Percentiles rank a stretch among this genome's conserved stretches.
These are phyloP conservation scores for Dryadomyces quercus-mongolicae DNA, from an alignment of 2,329 filamentous ascomycete species.

Conservation along the genomic window DNA sequence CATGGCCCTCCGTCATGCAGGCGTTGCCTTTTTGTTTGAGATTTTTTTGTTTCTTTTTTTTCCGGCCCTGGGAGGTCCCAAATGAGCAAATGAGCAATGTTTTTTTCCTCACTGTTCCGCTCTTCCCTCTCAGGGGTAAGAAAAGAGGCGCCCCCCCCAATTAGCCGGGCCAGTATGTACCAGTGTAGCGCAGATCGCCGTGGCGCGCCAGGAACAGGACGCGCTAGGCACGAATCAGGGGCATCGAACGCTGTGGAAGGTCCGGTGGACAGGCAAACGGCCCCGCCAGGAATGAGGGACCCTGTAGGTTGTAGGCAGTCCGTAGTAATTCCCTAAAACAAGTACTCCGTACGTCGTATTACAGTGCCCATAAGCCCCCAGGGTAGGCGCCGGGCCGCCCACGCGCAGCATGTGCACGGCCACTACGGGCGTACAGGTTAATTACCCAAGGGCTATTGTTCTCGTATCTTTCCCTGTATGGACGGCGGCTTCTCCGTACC, in stretches of 20 bases:
- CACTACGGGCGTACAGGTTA: too few species aligned
- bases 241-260: neutral
- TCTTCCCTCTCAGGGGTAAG: conserved; percentile 7
- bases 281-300: neutral
- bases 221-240: neutral
- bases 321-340: too few species aligned
- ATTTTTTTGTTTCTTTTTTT: neutral
- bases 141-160: neutral
- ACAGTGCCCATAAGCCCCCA: too few species aligned
- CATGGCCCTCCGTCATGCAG: neutral
- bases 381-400: too few species aligned
- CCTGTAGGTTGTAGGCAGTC: neutral
- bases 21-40: neutral
- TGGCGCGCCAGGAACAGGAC: conserved; percentile 2
- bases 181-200: neutral
- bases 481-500: neutral
- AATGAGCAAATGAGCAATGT: neutral
- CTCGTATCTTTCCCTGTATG: too few species aligned
- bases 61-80: neutral
- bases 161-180: neutral
- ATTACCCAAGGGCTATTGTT: too few species aligned
- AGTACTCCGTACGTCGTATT: too few species aligned
- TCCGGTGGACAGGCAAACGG: neutral
- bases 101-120: conserved; percentile 1
- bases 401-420: too few species aligned